phyloP scores from a whole-genome alignment of 306 rosid species.

The Begonia masoniana region DNA sequence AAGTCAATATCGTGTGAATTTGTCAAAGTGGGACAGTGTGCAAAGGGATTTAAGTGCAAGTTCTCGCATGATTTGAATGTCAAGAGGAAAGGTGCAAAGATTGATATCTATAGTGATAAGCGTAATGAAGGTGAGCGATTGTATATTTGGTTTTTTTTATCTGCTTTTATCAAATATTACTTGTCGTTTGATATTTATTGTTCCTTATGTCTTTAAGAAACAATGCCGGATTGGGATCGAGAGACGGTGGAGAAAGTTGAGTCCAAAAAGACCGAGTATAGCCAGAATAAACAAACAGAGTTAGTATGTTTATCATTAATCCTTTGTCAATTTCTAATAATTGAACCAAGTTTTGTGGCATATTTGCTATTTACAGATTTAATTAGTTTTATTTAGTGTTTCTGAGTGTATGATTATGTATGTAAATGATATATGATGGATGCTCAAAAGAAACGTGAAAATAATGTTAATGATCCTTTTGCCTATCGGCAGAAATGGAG shows the following conservation, averaged over 20 bases:
- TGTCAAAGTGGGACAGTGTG: constrained; percentile 82
- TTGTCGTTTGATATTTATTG: not conserved
- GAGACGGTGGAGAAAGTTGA: constrained; percentile 87
- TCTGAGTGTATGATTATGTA: too few relatives aligned
- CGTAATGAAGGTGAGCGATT: constrained; percentile 57
- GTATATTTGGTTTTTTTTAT: not conserved
- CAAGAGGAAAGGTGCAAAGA: constrained; percentile 98
- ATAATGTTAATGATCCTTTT: too few relatives aligned
- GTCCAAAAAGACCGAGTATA: constrained; percentile 67
- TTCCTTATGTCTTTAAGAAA: constrained; percentile 21
- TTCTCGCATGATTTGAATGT: constrained; percentile 93
- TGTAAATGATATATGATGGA: too few relatives aligned
- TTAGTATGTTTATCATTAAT: constrained; percentile 38
- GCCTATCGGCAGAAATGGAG: too few relatives aligned
- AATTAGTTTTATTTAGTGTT: too few relatives aligned
- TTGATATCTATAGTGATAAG: constrained; percentile 82
- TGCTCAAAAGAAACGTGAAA: too few relatives aligned
- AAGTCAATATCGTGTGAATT: constrained; percentile 90
- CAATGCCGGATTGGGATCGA: constrained; percentile 99
- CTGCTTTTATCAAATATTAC: constrained; percentile 6
- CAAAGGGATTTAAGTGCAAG: constrained; percentile 96
- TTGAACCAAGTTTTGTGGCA: too few relatives aligned
- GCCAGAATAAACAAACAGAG: constrained; percentile 94
- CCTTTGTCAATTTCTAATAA: not conserved
- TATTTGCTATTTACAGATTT: too few relatives aligned